These are phyloP conservation scores for Talaromyces pinophilus DNA, from an alignment of 2,329 filamentous ascomycete genomes.

Conservation along the genomic window DNA sequence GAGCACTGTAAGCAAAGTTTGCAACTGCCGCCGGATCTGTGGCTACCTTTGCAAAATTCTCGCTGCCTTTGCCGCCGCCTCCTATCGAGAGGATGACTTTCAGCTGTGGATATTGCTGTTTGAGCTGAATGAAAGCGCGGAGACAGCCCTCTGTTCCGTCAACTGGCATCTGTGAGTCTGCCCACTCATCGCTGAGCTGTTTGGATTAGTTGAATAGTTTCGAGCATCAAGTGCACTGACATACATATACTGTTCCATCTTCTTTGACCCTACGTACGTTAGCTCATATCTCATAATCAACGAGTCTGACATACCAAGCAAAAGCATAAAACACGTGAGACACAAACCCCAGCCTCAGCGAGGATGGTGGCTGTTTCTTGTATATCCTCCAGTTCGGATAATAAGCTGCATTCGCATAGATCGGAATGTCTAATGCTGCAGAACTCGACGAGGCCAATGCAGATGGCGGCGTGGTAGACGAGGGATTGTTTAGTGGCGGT, in stretches of 20 bases:
- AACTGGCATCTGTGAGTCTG: conserved; percentile 70
- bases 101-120: conserved; percentile 68
- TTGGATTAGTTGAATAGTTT: conserved; percentile 14
- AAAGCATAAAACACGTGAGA: conserved; percentile 83
- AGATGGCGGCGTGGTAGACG: conserved; percentile 25
- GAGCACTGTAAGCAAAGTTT: conserved; percentile 69
- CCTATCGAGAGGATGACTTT: conserved; percentile 78
- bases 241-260: conserved; percentile 74
- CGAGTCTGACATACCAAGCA: conserved; percentile 56
- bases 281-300: background rate
- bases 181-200: conserved; percentile 77
- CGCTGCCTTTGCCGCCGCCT: conserved; percentile 63
- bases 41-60: conserved; percentile 69
- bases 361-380: conserved; percentile 69
- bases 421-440: conserved; percentile 38
- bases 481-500: conserved; percentile 17
- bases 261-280: conserved; percentile 58
- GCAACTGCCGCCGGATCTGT: conserved; percentile 61
- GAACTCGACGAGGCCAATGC: conserved; percentile 25
- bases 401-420: conserved; percentile 71
- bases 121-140: conserved; percentile 71
- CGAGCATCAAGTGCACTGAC: conserved; percentile 34
- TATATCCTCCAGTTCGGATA: conserved; percentile 80
- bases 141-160: conserved; percentile 71
- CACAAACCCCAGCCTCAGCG: conserved; percentile 72